These are phyloP conservation scores for Synchytrium microbalum DNA, from an alignment of 371 early-diverging fungal species.

Conservation along the genomic window DNA sequence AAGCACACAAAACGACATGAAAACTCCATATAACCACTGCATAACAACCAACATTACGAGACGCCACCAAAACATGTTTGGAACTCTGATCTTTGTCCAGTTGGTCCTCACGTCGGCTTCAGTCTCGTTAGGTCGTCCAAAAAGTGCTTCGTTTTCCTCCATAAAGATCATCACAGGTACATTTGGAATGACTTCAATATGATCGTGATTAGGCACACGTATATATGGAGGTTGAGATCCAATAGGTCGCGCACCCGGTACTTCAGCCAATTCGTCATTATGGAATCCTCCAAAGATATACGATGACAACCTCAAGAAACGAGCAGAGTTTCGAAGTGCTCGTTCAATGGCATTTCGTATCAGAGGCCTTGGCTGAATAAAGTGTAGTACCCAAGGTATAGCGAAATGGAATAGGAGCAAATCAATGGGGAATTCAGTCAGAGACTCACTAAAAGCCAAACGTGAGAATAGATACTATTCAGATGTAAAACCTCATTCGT, in stretches of 20 bases:
- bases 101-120: constrained; percentile 34
- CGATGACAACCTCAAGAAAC: constrained; percentile 58
- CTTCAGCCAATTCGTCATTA: constrained; percentile 54
- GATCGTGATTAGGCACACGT: constrained; percentile 44
- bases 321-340: constrained; percentile 58
- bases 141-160: constrained; percentile 23
- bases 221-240: constrained; percentile 25
- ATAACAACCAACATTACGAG: constrained; percentile 15
- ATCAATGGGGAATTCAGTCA: constrained; percentile 71
- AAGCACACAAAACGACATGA: constrained; percentile 11
- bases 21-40: constrained; percentile 29
- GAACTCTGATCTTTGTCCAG: constrained; percentile 42
- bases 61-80: constrained; percentile 19
- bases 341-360: constrained; percentile 30
- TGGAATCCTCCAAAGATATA: constrained; percentile 69
- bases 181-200: constrained; percentile 35
- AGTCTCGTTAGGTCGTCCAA: constrained; percentile 36
- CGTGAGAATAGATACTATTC: neutral
- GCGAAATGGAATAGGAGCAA: constrained; percentile 61
- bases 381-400: constrained; percentile 49
- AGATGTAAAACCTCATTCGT: constrained; percentile 13
- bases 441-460: constrained; percentile 41
- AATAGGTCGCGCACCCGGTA: constrained; percentile 19
- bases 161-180: constrained; percentile 34
- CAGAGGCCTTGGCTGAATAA: constrained; percentile 40